Base-by-base conservation (phyloP, 2,329 filamentous ascomycete genomes). In the Herpotrichia juniperi region DNA sequence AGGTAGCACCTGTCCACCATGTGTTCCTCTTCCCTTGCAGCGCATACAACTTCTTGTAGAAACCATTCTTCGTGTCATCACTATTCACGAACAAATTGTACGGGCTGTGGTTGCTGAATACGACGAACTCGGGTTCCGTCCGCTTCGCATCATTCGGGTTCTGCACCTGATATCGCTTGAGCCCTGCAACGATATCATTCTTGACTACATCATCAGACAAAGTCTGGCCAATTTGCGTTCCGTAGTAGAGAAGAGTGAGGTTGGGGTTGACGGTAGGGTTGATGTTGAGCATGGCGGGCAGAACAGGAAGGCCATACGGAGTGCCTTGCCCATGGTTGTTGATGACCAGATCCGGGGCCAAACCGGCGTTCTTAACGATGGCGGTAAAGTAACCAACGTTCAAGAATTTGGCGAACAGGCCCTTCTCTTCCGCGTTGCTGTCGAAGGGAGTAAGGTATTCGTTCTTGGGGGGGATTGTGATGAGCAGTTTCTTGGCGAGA, bases 391-490 rank as follows among this genome's bases (percentile, higher is more conserved):
- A 79, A 1, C 58, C 69, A 0, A 56, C 68, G 48, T 71, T 68
- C n/a, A 45, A 52, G 53, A 77, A 77, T 48, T 77, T 67, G 2
- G 48, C 16, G 47, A 81, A 79, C 3, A 79, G 25, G 0, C 35
- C 19, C 1, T 16, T 44, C 49, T 82, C 79, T 0, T 57, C 32
- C 0, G 42, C 1, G 30, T 58, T 62, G 5, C 81, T 63, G 48
- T 75, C 74, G 52, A 78, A 77, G 0, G 58, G 61, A 0, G 48
- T 4, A 4, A 81, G 63, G 43, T 69, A 73, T 0, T 69, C 56
- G 3, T 74, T 39, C 25, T 65, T 67, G 2, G 76, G 78, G 0
- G 78, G 78, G 8, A 77, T 71, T n/a, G 77, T 63, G 16, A 77
- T 65, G 10, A 82, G 54, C 1, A 81, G 57, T 46, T 77, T 74